Base-by-base conservation (phyloP, 306 rosid species). In the Malus sylvestris region DNA sequence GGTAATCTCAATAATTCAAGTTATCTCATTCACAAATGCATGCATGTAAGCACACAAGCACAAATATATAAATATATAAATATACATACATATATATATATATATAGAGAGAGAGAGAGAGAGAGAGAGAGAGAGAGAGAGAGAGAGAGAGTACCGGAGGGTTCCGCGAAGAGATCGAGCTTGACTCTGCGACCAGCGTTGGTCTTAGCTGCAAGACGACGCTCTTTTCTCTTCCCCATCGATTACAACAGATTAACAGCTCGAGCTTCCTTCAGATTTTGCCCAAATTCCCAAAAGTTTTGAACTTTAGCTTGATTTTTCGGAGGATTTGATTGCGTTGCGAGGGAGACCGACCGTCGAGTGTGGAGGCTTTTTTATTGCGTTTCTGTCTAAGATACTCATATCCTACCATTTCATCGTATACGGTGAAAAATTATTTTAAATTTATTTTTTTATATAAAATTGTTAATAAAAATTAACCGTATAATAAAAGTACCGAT, bases 201-300 rank as follows among this genome's bases (percentile, higher is more conserved):
- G 88, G 82, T 80, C 76, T 45, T 81, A 82, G 98, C 92, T 16
- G 98, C 99, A 29, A 73, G 93, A 59, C 99, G 98, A 59, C 99
- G 99, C 82, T 96, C 99, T 80, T 91, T 89, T 71, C 98, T 89
- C 85, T 87, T 96, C 74, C 98, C 99, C 99, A 96, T 96, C 73
- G 85, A 83, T 63, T 74, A 20, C 15, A 74, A 58, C 25, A 11
- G 12, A 49, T 40, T 25, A 10, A 38, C 15, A 58, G 16, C 44
- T 58, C 15, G 25, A 58, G 27, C 27, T 58, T 58, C 52, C 55
- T 16, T 51, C 3, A 18, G 20, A 15, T 5, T 49, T 51, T 15
- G 1, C 55, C 8, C 55, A 1, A 16, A 51, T 51, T 51, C 55
- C 20, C 18, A 51, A 16, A 49, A 38, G 9, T 11, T 33, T 51